Conservation (phyloP, 148 eudicot genomes). For the Limonium bicolor region DNA sequence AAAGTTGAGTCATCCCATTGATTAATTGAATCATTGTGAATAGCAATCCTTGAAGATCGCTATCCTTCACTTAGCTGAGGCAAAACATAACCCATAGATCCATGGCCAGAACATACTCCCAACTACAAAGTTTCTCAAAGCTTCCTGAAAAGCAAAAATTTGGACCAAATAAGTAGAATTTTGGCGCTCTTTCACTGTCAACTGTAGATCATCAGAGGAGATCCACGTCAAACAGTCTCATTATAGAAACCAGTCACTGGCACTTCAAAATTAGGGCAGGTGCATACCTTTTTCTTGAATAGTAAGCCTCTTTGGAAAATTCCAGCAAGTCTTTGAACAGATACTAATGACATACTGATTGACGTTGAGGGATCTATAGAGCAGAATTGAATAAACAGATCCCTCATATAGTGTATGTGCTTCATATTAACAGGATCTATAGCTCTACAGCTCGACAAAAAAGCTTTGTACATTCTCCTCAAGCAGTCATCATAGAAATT, state of each 20-base stretch:
- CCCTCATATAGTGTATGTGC: constrained; percentile 47
- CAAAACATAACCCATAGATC: constrained; percentile 79
- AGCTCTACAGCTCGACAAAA: constrained; percentile 39
- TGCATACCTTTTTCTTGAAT: constrained; percentile 54
- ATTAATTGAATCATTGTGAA: constrained; percentile 50
- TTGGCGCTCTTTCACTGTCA: too few relatives aligned
- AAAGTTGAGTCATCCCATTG: constrained; percentile 58
- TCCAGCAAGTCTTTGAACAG: constrained; percentile 45
- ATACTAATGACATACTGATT: constrained; percentile 34
- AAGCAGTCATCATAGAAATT: constrained; percentile 55
- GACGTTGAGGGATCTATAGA: constrained; percentile 70
- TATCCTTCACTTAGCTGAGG: constrained; percentile 40
- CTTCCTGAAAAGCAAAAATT: constrained; percentile 46
- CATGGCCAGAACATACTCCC: constrained; percentile 64
- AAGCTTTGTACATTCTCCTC: constrained; percentile 43
- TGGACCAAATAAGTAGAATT: too few relatives aligned
- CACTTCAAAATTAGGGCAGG: too few relatives aligned
- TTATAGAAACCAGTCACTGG: too few relatives aligned
- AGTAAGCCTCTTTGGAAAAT: constrained; percentile 45
- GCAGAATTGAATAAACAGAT: constrained; percentile 51
- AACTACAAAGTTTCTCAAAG: constrained; percentile 69
- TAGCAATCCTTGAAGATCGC: constrained; percentile 47
- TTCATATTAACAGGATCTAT: constrained; percentile 24
- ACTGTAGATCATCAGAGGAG: too few relatives aligned
- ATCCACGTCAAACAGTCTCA: too few relatives aligned